Conservation (phyloP, 371 early-diverging fungal species). For the Phascolomyces articulosus region DNA sequence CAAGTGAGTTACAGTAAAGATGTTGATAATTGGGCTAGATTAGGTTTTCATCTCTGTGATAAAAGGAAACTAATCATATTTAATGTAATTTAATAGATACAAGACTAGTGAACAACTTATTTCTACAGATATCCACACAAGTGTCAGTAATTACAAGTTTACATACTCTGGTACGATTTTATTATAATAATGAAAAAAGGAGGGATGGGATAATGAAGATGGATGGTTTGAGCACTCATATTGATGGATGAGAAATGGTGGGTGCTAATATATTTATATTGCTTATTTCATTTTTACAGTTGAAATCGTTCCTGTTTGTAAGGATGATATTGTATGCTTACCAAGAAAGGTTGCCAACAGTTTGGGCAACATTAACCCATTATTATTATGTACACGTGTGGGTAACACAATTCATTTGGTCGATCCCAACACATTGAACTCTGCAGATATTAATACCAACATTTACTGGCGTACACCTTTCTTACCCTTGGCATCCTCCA, state of each 20-base stretch:
- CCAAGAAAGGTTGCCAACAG: slow-evolving; percentile 83
- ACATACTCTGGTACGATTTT: slow-evolving; percentile 57
- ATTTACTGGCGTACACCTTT: slow-evolving; percentile 90
- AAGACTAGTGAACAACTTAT: slow-evolving; percentile 97
- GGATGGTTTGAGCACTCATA: not conserved
- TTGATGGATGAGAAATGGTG: too few relatives aligned
- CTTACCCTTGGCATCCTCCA: slow-evolving; percentile 69
- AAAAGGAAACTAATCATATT: slow-evolving; percentile 61
- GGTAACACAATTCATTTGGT: slow-evolving; percentile 84
- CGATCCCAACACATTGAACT: slow-evolving; percentile 82
- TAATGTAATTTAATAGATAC: slow-evolving; percentile 36
- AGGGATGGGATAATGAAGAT: not conserved
- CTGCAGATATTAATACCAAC: slow-evolving; percentile 74
- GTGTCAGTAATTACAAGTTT: slow-evolving; percentile 96
- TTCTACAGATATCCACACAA: slow-evolving; percentile 94
- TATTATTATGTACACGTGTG: slow-evolving; percentile 85
- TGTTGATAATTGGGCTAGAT: too few relatives aligned
- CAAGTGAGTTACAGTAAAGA: slow-evolving; percentile 37
- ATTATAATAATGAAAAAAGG: not conserved
- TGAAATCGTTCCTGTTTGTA: slow-evolving; percentile 97
- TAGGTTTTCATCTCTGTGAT: not conserved
- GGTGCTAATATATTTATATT: too few relatives aligned
- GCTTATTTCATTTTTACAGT: slow-evolving; percentile 55
- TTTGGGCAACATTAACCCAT: slow-evolving; percentile 84
- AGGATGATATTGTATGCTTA: slow-evolving; percentile 96